These are phyloP conservation scores for Avena insularis DNA, from an alignment of 176 grass and related monocot species.

Conservation along the genomic window DNA sequence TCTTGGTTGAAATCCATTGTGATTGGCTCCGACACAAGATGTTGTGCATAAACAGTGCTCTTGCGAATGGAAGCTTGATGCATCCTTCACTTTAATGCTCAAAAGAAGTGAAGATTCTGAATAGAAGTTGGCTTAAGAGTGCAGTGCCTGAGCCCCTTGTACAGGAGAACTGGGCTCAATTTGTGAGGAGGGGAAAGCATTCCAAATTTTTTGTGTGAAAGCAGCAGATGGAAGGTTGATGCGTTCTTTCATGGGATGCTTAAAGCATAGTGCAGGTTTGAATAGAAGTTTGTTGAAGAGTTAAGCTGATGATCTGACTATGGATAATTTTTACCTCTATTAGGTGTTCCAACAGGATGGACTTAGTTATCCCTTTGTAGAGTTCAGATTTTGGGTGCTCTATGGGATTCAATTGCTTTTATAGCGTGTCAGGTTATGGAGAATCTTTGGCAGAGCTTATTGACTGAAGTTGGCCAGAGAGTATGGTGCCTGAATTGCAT, in stretches of 20 bases:
- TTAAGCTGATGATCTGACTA: conserved; percentile 8
- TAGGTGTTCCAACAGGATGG: conserved; percentile 26
- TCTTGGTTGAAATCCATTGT: conserved; percentile 4
- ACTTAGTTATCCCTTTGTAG: conserved; percentile 21
- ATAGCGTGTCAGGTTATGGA: conserved; percentile 22
- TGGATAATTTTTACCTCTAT: not conserved
- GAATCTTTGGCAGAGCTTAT: conserved; percentile 4
- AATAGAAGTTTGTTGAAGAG: conserved; percentile 30
- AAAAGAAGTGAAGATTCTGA: conserved; percentile 7
- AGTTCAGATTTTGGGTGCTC: conserved; percentile 9
- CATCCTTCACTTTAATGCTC: conserved; percentile 13
- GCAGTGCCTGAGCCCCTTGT: not conserved
- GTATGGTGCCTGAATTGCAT: conserved; percentile 14
- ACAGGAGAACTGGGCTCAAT: not conserved
- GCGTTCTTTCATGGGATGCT: conserved; percentile 28
- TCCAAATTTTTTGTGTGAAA: conserved; percentile 6
- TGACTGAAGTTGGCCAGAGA: conserved; percentile 6
- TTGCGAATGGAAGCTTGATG: conserved; percentile 17
- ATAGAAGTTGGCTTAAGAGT: not conserved
- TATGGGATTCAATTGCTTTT: conserved; percentile 31
- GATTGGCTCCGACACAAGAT: conserved; percentile 3
- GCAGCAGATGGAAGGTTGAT: conserved; percentile 16
- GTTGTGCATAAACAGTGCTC: not conserved
- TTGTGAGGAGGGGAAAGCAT: conserved; percentile 5
- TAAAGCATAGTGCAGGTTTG: conserved; percentile 28